Base-by-base conservation (phyloP, 495 filamentous ascomycete genomes). In the Penicillium pancosmium region DNA sequence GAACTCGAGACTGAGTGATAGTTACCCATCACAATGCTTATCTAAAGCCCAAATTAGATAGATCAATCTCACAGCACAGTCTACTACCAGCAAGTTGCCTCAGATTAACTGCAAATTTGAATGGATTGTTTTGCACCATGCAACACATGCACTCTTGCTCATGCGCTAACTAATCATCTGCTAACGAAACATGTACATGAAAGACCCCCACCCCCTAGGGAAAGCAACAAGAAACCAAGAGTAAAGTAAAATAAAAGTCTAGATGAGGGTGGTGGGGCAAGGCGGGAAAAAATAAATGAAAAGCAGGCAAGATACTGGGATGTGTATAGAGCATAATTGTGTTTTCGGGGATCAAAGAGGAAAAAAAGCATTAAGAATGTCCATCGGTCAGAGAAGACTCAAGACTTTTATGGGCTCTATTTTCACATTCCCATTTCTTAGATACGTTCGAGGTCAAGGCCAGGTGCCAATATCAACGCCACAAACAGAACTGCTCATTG, bases 171-270 rank as follows among this genome's bases (percentile, higher is more conserved):
- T 25, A 59, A 50, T 62, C 50, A 62, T 60, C 65, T 68, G 54
- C 52, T 59, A 64, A 53, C 49, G 50, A 67, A 69, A 59, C 67
- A 69, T 69, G 57, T 69, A 69, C 64, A 67, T 63, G 57, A 61
- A 67, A 59, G 11, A 9, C 40, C 40, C 35, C 40, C 11, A 19
- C 46, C 48, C 46, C 8, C 18, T 19, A 18, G 12, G 43, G 27
- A 49, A 43, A 25, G 7, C 43, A 55, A 46, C 50, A 36, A 16
- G 23, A 55, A 50, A 48, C 40, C 10, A 52, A 58, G 55, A 19
- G 43, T 43, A 50, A 55, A 25, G 35, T 36, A 46, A 60, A 49
- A 59, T 23, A 58, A 59, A 52, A 54, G 47, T 65, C 57, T 61
- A 68, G 48, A 59, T 40, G 55, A 40, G 54, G 38, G 25, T 13